A percentile compares a stretch with the other conserved stretches of the same genome.
phyloP scores from a whole-genome alignment of 345 rosid species.

The Capsella bursapastoris region DNA sequence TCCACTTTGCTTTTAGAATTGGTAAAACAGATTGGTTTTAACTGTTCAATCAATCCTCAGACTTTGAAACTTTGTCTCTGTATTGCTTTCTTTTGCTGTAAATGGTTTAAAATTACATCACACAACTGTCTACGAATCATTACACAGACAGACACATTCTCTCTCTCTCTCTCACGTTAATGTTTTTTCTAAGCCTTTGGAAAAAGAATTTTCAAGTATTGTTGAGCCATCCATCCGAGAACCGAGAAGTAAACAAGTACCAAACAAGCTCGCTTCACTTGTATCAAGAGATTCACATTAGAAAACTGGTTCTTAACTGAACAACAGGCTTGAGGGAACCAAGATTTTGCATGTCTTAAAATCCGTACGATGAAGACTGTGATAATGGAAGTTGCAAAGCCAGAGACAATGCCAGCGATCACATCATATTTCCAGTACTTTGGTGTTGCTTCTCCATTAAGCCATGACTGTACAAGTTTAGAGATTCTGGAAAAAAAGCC shows the following conservation, averaged over 20 bases:
- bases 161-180: conserved; percentile 19
- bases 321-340: conserved; percentile 41
- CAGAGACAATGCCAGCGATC: conserved; percentile 59
- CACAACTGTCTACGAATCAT: conserved; percentile 31
- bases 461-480: conserved; percentile 50
- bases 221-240: conserved; percentile 62
- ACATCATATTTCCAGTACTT: conserved; percentile 61
- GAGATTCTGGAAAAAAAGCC: conserved; percentile 46
- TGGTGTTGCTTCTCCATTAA: conserved; percentile 41
- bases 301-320: conserved; percentile 33
- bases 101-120: conserved; percentile 39
- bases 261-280: conserved; percentile 65
- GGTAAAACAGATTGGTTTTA: not conserved
- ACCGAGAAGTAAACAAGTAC: conserved; percentile 59
- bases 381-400: conserved; percentile 63
- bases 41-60: conserved; percentile 3
- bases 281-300: conserved; percentile 36
- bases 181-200: conserved; percentile 41
- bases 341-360: conserved; percentile 50
- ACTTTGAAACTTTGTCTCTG: conserved; percentile 7
- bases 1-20: conserved; percentile 1
- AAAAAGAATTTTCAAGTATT: conserved; percentile 57
- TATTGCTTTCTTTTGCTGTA: conserved; percentile 24
- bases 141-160: conserved; percentile 11
- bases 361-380: conserved; percentile 51